Evolutionary conservation across 2,329 filamentous ascomycete species (phyloP).

Genomic region (Thelonectria olida): DNA sequence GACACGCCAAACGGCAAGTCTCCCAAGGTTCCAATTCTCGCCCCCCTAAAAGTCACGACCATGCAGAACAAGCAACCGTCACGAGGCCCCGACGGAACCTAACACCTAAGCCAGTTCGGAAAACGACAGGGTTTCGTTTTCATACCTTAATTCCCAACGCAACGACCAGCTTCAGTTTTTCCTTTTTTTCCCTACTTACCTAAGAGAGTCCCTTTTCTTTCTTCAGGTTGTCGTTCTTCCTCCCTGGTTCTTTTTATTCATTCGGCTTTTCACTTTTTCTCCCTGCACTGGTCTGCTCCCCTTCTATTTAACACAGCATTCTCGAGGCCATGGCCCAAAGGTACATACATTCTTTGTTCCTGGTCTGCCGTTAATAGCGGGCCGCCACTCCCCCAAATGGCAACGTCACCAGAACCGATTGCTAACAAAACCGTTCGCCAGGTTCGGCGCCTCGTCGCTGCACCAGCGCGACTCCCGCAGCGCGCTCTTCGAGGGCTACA

Average conservation of each 20-base stretch:
- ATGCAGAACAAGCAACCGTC: slow-evolving; percentile 5
- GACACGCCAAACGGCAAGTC: too few relatives aligned
- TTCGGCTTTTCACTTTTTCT: not conserved
- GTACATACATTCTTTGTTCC: slow-evolving; percentile 28
- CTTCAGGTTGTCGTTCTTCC: not conserved
- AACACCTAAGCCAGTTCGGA: slow-evolving; percentile 14
- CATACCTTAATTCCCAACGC: slow-evolving; percentile 3
- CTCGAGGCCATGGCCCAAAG: slow-evolving; percentile 47
- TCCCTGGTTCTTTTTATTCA: not conserved
- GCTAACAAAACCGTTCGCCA: slow-evolving; percentile 42
- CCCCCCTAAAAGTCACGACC: not conserved
- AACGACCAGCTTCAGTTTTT: slow-evolving; percentile 13
- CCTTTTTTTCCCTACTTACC: not conserved
- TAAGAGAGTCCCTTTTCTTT: not conserved
- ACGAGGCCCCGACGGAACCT: not conserved
- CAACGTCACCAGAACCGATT: not conserved
- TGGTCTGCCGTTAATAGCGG: too few relatives aligned
- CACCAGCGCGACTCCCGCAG: slow-evolving; percentile 79
- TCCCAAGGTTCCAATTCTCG: not conserved
- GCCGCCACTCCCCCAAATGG: not conserved
- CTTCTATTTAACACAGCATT: slow-evolving; percentile 1
- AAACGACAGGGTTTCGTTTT: slow-evolving; percentile 11
- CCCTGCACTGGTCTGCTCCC: slow-evolving; percentile 5
- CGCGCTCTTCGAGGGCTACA: slow-evolving; percentile 80
- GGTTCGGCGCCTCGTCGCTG: slow-evolving; percentile 74